These are phyloP conservation scores for Nemania sp. DNA, from an alignment of 2,329 filamentous ascomycete species.

Conservation along the genomic window DNA sequence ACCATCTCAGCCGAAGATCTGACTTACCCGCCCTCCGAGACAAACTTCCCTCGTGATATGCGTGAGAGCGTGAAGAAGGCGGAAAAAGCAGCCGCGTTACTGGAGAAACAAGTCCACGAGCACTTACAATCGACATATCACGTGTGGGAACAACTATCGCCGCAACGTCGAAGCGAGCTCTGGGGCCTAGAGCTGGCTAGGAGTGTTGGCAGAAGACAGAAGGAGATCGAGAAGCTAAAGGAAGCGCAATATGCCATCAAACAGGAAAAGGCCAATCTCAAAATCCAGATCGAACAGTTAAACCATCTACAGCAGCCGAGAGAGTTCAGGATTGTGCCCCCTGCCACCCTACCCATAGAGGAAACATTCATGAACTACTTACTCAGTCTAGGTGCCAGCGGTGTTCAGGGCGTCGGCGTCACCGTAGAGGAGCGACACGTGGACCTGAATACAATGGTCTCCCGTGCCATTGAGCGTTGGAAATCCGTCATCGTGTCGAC, in stretches of 20 bases:
- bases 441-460: constrained; percentile 64
- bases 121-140: constrained; percentile 83
- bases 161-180: constrained; percentile 67
- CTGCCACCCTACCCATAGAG: constrained; percentile 65
- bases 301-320: constrained; percentile 69
- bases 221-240: constrained; percentile 65
- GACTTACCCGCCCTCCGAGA: constrained; percentile 59
- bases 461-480: constrained; percentile 71
- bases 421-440: constrained; percentile 63
- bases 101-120: constrained; percentile 76
- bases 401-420: constrained; percentile 58
- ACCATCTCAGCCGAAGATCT: constrained; percentile 64
- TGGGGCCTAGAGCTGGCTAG: constrained; percentile 73
- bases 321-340: constrained; percentile 67
- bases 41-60: constrained; percentile 57
- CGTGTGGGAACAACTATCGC: constrained; percentile 77
- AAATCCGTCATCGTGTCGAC: constrained; percentile 69
- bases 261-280: constrained; percentile 69
- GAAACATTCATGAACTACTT: constrained; percentile 61
- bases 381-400: constrained; percentile 59
- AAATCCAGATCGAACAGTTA: constrained; percentile 69
- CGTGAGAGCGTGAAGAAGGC: constrained; percentile 62
- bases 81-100: constrained; percentile 65
- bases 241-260: constrained; percentile 62
- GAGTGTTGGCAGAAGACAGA: constrained; percentile 68